These are phyloP conservation scores for Cercospora berteroae DNA, from an alignment of 2,329 filamentous ascomycete species.

Conservation along the genomic window DNA sequence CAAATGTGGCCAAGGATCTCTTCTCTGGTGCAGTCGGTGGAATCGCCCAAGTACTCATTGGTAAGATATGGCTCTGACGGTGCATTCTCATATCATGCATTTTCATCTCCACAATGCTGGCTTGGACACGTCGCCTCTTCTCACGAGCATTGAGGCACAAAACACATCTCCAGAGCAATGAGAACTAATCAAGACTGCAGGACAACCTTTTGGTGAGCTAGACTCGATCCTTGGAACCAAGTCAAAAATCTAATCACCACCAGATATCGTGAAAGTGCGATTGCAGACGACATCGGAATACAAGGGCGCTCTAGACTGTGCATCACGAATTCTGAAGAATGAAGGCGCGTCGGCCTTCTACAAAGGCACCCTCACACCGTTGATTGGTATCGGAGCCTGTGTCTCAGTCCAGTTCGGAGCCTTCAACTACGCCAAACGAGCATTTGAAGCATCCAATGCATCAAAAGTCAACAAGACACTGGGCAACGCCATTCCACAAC, in stretches of 20 bases:
- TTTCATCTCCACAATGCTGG: neutral
- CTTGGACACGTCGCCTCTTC: neutral
- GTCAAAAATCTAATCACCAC: conserved; percentile 11
- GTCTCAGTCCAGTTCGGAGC: conserved; percentile 95
- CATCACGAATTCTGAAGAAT: conserved; percentile 77
- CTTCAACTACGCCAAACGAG: conserved; percentile 88
- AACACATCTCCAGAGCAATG: neutral
- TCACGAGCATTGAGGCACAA: neutral
- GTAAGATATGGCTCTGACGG: conserved; percentile 52
- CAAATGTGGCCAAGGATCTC: conserved; percentile 75
- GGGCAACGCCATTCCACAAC: conserved; percentile 34
- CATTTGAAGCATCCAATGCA: conserved; percentile 73
- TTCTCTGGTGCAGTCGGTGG: conserved; percentile 88
- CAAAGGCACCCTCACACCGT: conserved; percentile 92
- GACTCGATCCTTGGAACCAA: conserved; percentile 9
- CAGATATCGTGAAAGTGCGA: conserved; percentile 95
- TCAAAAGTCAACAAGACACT: conserved; percentile 34
- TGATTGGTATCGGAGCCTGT: conserved; percentile 94
- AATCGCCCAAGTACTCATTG: conserved; percentile 88
- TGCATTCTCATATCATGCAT: neutral
- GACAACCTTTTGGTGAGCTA: conserved; percentile 63
- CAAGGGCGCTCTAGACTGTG: conserved; percentile 74
- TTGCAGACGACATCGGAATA: conserved; percentile 86
- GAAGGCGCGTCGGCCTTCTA: conserved; percentile 94
- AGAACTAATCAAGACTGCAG: conserved; percentile 38